A percentile compares a stretch with the other conserved stretches of the same genome.
Conservation (phyloP, 495 filamentous ascomycete species). For the Neurospora terricola region DNA sequence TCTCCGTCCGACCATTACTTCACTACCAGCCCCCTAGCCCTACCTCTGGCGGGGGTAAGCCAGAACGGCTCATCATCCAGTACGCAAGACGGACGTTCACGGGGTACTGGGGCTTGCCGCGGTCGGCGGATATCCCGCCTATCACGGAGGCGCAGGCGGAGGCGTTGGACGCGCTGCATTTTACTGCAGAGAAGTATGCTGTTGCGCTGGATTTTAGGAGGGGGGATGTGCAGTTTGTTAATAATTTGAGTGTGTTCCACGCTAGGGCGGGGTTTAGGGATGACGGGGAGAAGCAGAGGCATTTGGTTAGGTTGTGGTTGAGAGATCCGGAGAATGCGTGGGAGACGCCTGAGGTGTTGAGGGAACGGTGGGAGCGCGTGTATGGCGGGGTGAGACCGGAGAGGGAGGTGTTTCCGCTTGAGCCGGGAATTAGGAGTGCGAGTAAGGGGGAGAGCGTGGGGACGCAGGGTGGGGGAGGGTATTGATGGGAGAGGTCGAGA, state of each 20-base stretch:
- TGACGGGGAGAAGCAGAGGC: conserved; percentile 39
- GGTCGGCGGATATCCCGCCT: conserved; percentile 42
- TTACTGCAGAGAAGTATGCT: conserved; percentile 45
- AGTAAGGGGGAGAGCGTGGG: conserved; percentile 20
- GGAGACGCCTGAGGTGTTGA: conserved; percentile 38
- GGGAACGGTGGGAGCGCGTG: conserved; percentile 41
- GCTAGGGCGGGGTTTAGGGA: conserved; percentile 38
- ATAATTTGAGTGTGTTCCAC: conserved; percentile 45
- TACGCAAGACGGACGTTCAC: conserved; percentile 50
- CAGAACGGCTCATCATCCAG: conserved; percentile 43
- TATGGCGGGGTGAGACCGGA: conserved; percentile 42
- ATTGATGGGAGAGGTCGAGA: background rate
- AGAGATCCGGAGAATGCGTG: conserved; percentile 47
- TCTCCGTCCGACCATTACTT: conserved; percentile 32
- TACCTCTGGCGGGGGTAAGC: conserved; percentile 10
- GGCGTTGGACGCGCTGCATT: conserved; percentile 56
- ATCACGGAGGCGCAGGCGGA: conserved; percentile 59
- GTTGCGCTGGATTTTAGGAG: conserved; percentile 43
- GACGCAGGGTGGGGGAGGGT: background rate
- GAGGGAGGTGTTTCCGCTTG: conserved; percentile 43
- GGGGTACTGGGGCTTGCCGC: conserved; percentile 43
- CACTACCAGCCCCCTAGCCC: conserved; percentile 37
- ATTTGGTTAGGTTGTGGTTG: conserved; percentile 49
- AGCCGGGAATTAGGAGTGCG: conserved; percentile 37
- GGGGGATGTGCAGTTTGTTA: conserved; percentile 45